These are phyloP conservation scores for Diplocarpon mali DNA, from an alignment of 2,329 filamentous ascomycete species.

Conservation along the genomic window DNA sequence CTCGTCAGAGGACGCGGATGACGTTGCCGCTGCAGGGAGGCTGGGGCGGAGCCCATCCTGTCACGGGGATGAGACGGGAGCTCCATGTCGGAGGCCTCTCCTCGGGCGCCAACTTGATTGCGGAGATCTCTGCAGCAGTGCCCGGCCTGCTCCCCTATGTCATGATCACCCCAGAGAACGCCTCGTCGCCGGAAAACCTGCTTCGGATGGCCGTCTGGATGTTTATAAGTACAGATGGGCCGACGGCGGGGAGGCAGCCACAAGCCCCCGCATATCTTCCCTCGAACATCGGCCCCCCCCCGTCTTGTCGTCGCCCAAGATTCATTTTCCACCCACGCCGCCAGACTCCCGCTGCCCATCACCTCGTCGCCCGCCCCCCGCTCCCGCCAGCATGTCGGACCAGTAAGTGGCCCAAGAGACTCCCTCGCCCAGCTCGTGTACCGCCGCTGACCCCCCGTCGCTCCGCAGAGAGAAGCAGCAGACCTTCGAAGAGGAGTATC, in stretches of 20 bases:
- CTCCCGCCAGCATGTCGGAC: conserved; percentile 19
- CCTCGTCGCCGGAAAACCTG: neutral
- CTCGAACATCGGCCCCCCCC: too few species aligned
- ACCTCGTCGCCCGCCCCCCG: neutral
- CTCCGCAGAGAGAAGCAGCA: conserved; percentile 18
- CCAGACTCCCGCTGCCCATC: conserved; percentile 7
- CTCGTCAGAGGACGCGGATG: too few species aligned
- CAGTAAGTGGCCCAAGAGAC: conserved; percentile 10
- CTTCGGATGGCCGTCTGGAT: neutral
- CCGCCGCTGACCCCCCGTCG: neutral
- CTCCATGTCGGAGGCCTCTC: too few species aligned
- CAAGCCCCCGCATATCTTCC: too few species aligned
- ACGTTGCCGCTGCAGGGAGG: too few species aligned
- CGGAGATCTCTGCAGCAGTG: too few species aligned
- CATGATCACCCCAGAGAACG: neutral
- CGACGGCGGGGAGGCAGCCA: too few species aligned
- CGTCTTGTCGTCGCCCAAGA: neutral
- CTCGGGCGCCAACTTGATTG: too few species aligned
- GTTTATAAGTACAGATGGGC: neutral
- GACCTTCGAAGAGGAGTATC: conserved; percentile 20
- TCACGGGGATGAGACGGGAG: too few species aligned
- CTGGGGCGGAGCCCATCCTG: too few species aligned
- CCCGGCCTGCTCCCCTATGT: too few species aligned
- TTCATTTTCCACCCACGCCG: conserved; percentile 9
- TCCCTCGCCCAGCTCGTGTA: neutral